These are phyloP conservation scores for Nadsonia starkeyi-henricii DNA, from an alignment of 1,139 yeast genomes.

Conservation along the genomic window DNA sequence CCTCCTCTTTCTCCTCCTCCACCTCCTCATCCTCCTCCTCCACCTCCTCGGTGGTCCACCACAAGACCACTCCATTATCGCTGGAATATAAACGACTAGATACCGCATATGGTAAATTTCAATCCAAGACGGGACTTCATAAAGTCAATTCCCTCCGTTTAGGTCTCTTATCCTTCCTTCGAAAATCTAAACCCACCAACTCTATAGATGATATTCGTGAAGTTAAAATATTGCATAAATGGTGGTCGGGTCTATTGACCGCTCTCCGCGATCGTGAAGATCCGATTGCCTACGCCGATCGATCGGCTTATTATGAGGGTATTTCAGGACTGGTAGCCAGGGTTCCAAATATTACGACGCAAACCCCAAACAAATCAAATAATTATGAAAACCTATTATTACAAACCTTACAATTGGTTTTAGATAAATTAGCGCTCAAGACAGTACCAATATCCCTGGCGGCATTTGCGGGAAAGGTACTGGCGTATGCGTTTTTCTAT, in stretches of 20 bases:
- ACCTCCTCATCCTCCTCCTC: too few relatives aligned
- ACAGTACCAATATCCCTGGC: slow-evolving; percentile 43
- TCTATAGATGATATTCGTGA: slow-evolving; percentile 21
- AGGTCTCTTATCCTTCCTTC: slow-evolving; percentile 49
- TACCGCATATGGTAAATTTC: slow-evolving; percentile 17
- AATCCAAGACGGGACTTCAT: slow-evolving; percentile 36
- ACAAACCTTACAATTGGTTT: slow-evolving; percentile 43
- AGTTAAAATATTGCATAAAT: slow-evolving; percentile 32
- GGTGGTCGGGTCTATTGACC: slow-evolving; percentile 54
- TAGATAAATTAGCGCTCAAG: slow-evolving; percentile 39
- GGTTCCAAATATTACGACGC: too few relatives aligned
- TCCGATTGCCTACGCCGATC: slow-evolving; percentile 35
- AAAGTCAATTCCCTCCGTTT: slow-evolving; percentile 58
- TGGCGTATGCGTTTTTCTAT: slow-evolving; percentile 52
- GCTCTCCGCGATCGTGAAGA: slow-evolving; percentile 25
- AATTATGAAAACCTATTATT: slow-evolving; percentile 23
- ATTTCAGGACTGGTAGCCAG: slow-evolving; percentile 54
- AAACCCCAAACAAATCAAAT: slow-evolving; percentile 8
- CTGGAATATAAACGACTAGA: slow-evolving; percentile 15
- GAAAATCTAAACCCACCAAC: too few relatives aligned
- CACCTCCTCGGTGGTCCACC: too few relatives aligned
- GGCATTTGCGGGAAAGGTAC: slow-evolving; percentile 70
- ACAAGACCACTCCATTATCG: too few relatives aligned
- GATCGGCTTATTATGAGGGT: slow-evolving; percentile 62
- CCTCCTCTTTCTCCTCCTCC: too few relatives aligned